Percentiles rank a stretch among this genome's conserved stretches.
phyloP scores from a whole-genome alignment of 352 stramenopile species.

The Phytophthora hybrid region DNA sequence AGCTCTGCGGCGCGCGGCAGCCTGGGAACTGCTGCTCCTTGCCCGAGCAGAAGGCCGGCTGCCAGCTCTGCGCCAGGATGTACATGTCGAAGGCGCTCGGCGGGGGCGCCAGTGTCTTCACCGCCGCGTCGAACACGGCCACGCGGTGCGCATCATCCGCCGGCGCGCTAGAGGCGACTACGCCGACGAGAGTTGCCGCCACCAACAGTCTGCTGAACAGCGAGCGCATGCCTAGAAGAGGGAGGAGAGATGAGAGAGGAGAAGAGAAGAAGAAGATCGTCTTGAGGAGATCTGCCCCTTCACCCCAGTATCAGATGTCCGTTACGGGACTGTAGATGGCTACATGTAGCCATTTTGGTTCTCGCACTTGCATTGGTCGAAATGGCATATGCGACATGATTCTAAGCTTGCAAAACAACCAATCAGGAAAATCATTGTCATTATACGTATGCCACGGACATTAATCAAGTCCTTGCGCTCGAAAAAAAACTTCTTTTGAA shows the following conservation, averaged over 20 bases:
- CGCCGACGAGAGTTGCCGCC: conserved; percentile 12
- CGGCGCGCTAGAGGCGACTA: background rate
- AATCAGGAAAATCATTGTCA: too few relatives aligned
- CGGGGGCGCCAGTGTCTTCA: conserved; percentile 24
- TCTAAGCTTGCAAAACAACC: too few relatives aligned
- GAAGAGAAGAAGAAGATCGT: conserved; percentile 4
- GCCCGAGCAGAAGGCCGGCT: conserved; percentile 83
- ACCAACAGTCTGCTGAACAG: conserved; percentile 1
- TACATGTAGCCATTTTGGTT: background rate
- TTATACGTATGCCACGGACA: too few relatives aligned
- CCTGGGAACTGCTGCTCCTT: conserved; percentile 70
- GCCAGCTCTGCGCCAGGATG: conserved; percentile 92
- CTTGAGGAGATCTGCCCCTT: conserved; percentile 5
- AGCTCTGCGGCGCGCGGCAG: conserved; percentile 67
- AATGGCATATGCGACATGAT: too few relatives aligned
- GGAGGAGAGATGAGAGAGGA: background rate
- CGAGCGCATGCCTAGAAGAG: background rate
- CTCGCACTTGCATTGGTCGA: too few relatives aligned
- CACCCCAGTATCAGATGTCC: background rate
- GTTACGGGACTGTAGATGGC: background rate
- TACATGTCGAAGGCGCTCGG: conserved; percentile 81
- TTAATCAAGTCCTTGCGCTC: too few relatives aligned
- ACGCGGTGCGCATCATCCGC: conserved; percentile 6
- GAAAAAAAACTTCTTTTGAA: too few relatives aligned
- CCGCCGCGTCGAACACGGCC: conserved; percentile 44